Base-by-base conservation (phyloP, 345 rosid species). In the Linum usitatissimum region DNA sequence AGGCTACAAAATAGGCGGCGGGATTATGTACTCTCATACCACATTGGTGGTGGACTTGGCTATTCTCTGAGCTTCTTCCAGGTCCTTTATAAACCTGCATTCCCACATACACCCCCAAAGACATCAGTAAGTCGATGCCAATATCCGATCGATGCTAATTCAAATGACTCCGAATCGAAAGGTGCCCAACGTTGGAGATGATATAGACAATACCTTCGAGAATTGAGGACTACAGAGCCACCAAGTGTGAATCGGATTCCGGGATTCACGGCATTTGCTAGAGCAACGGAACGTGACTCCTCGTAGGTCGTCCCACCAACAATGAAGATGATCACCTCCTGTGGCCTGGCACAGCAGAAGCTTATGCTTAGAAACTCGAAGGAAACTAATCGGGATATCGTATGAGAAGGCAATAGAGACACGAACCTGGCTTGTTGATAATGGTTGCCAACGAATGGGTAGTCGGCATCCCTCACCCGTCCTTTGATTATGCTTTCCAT, bases 261-360 rank as follows among this genome's bases (percentile, higher is more conserved):
- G 18, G 86, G 62, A 77, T 81, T 87, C 72, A 74, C 82, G 30
- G 90, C 87, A 66, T 93, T 93, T 64, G 79, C 95, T 38, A 84
- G 72, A 60, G 97, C 88, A 70, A 90, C 89, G 55, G 81, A 72
- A 10, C 92, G 94, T 4, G 99, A 80, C 73, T 93, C 99, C 78
- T 90, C 99, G 64, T 90, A 90, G 13, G 97, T 93, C 62, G 97
- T 90, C 59, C 99, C 99, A 19, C 99, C 99, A 39, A 93, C 92
- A 78, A 93, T 67, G 70, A 93, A 93, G 39, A 93, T 80, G 61
- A 90, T 67, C 72, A 90, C 97, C 62, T 93, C 99, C 69, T 84
- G 99, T 23, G 90, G 92, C 81, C 99, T 93, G 88, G 88, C 59
- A 42, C 42, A 18, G 67, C 68, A 58, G 64, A 45, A 45, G 8